These are phyloP conservation scores for Tolypocladium tropicale DNA, from an alignment of 2,329 filamentous ascomycete genomes.

Conservation along the genomic window DNA sequence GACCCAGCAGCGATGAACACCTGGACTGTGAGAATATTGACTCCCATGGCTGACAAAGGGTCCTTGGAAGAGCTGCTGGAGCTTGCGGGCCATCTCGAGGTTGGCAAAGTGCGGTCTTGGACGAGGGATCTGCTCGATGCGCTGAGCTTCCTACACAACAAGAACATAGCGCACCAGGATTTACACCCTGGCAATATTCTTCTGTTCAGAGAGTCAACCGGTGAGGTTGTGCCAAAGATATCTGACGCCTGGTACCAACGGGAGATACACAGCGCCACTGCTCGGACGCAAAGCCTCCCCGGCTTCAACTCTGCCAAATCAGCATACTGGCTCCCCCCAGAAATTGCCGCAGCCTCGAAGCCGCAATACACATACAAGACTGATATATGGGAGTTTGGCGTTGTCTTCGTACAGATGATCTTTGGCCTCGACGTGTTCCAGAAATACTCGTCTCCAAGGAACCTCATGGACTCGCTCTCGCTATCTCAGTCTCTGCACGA, in stretches of 20 bases:
- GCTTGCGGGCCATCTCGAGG: constrained; percentile 62
- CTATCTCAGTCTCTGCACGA: constrained; percentile 71
- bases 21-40: constrained; percentile 69
- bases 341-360: constrained; percentile 54
- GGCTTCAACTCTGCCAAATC: constrained; percentile 56
- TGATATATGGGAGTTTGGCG: constrained; percentile 90
- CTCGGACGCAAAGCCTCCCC: constrained; percentile 40
- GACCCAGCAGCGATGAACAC: constrained; percentile 23
- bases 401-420: constrained; percentile 88
- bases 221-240: constrained; percentile 63
- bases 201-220: constrained; percentile 57
- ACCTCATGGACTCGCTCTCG: constrained; percentile 58
- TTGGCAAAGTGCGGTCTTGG: constrained; percentile 73
- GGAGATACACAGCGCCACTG: constrained; percentile 51
- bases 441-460: constrained; percentile 69
- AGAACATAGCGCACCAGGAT: constrained; percentile 73
- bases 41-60: constrained; percentile 70
- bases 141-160: constrained; percentile 75
- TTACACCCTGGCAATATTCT: constrained; percentile 75
- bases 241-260: constrained; percentile 64
- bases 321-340: constrained; percentile 74
- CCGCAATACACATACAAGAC: constrained; percentile 64
- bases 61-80: constrained; percentile 75
- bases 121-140: constrained; percentile 87
- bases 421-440: constrained; percentile 71